Percentiles rank a stretch among this genome's conserved stretches.
phyloP scores from a whole-genome alignment of 2,329 filamentous ascomycete species.

The Colletotrichum sp. region DNA sequence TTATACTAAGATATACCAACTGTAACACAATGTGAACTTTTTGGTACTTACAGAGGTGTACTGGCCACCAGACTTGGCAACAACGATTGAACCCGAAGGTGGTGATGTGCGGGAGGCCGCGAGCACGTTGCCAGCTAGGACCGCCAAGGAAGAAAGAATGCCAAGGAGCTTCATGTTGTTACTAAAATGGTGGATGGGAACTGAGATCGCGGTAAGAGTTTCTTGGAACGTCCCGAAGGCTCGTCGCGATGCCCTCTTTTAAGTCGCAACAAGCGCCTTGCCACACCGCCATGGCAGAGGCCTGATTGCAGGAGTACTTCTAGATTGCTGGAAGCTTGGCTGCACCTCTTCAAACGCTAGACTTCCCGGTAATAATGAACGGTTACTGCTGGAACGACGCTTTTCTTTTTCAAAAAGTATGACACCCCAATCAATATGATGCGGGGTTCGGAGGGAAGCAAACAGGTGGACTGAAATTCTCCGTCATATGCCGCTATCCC shows the following conservation, averaged over 20 bases:
- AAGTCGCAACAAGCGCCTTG: not conserved
- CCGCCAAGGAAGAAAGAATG: not conserved
- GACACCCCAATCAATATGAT: not conserved
- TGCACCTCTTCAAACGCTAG: not conserved
- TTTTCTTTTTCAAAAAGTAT: not conserved
- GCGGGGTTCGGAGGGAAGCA: not conserved
- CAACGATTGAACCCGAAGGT: conserved; percentile 56
- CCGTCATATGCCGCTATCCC: not conserved
- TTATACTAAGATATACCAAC: too few relatives aligned
- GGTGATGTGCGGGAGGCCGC: conserved; percentile 39
- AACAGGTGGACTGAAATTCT: conserved; percentile 16
- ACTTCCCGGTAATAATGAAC: not conserved
- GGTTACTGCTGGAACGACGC: not conserved
- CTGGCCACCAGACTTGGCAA: conserved; percentile 41
- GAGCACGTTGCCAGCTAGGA: conserved; percentile 4
- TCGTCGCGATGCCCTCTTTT: not conserved
- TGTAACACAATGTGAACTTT: not conserved
- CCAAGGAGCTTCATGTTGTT: not conserved
- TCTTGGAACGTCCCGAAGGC: accelerated
- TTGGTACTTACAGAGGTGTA: conserved; percentile 6
- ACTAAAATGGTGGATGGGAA: not conserved
- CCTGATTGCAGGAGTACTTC: not conserved
- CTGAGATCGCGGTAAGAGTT: not conserved
- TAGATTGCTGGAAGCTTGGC: not conserved
- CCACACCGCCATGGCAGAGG: too few relatives aligned